Conservation (phyloP, 495 filamentous ascomycete species). For the Penicillium cosmopolitanum region DNA sequence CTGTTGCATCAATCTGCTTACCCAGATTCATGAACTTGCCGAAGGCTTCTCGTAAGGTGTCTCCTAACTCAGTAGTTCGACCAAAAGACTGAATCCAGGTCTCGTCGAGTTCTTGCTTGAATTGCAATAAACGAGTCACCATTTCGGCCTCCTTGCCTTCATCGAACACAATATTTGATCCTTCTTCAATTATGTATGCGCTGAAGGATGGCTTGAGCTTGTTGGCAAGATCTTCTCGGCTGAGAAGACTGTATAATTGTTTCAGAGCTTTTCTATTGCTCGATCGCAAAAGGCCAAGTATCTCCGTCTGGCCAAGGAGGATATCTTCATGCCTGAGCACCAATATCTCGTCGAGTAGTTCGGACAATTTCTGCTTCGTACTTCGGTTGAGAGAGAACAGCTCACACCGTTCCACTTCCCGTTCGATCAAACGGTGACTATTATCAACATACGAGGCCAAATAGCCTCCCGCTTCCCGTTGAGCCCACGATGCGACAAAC, state of each 20-base stretch:
- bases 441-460: constrained; percentile 73
- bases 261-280: constrained; percentile 68
- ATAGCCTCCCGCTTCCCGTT: constrained; percentile 57
- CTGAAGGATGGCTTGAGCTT: constrained; percentile 73
- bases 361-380: constrained; percentile 75
- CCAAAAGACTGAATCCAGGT: constrained; percentile 74
- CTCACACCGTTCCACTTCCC: constrained; percentile 74
- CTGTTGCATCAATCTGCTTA: constrained; percentile 64
- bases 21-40: constrained; percentile 87
- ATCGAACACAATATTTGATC: constrained; percentile 78
- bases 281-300: constrained; percentile 69
- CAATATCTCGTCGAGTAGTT: constrained; percentile 68
- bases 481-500: constrained; percentile 68
- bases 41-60: constrained; percentile 81
- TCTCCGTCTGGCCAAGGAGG: constrained; percentile 62
- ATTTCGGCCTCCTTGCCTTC: constrained; percentile 78
- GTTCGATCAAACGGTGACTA: constrained; percentile 65
- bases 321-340: constrained; percentile 62
- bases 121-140: constrained; percentile 78
- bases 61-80: constrained; percentile 71
- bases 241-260: constrained; percentile 76
- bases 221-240: constrained; percentile 63
- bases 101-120: constrained; percentile 79
- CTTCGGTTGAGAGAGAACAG: constrained; percentile 77
- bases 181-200: constrained; percentile 76